Percentiles rank a stretch among this genome's conserved stretches.
Conservation (phyloP, 1,284 basidiomycete genomes). For the Boletus austroedulis region DNA sequence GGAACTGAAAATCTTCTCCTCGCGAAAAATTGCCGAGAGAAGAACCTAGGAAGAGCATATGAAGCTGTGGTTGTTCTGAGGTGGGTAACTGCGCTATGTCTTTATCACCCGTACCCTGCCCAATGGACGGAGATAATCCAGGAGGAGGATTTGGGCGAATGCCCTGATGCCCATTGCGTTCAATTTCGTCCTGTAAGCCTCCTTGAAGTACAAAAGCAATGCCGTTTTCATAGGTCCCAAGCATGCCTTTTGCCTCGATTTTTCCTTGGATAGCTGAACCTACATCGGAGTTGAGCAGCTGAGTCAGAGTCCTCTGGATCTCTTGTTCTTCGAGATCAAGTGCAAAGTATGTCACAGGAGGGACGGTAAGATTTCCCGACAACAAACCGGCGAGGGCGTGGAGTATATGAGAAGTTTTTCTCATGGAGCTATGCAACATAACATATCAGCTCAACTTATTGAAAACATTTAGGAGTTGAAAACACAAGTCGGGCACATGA, state of each 20-base stretch:
- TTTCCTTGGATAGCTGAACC: constrained; percentile 67
- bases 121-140: constrained; percentile 33
- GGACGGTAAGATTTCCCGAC: constrained; percentile 32
- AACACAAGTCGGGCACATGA: background rate
- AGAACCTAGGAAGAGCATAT: constrained; percentile 92
- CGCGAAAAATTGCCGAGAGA: constrained; percentile 93
- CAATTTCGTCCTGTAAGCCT: constrained; percentile 41
- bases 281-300: constrained; percentile 63
- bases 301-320: constrained; percentile 75
- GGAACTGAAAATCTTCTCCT: constrained; percentile 69
- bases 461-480: background rate
- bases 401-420: constrained; percentile 89
- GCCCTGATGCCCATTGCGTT: constrained; percentile 5
- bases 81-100: constrained; percentile 40
- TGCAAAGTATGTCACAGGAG: constrained; percentile 84
- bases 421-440: constrained; percentile 68
- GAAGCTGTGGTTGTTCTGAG: constrained; percentile 53
- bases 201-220: constrained; percentile 63
- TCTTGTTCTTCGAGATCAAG: constrained; percentile 90
- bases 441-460: constrained; percentile 15
- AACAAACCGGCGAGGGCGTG: constrained; percentile 64
- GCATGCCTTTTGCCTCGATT: constrained; percentile 77
- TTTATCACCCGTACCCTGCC: constrained; percentile 7
- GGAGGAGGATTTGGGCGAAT: constrained; percentile 35
- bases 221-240: constrained; percentile 88